phyloP scores from a whole-genome alignment of 2,329 filamentous ascomycete genomes.

The Chrysosporium queenslandicum region DNA sequence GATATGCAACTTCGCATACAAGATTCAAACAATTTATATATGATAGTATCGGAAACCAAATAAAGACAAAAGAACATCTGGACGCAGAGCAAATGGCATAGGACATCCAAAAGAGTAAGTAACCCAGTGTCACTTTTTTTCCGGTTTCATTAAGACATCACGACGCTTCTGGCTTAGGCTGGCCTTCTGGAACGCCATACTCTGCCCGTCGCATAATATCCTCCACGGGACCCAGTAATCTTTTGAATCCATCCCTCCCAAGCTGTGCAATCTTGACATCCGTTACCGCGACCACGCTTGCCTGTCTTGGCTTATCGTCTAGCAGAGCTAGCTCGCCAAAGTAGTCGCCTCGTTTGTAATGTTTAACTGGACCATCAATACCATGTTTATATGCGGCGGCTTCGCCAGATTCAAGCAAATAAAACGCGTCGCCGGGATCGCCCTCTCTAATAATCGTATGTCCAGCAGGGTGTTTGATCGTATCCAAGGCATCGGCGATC shows the following conservation, averaged over 20 bases:
- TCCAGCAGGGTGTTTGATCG: conserved; percentile 69
- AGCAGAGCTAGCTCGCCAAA: conserved; percentile 92
- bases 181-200: conserved; percentile 22
- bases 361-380: conserved; percentile 58
- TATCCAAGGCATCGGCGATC: conserved; percentile 92
- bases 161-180: conserved; percentile 1
- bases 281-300: conserved; percentile 71
- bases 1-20: not conserved
- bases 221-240: conserved; percentile 83
- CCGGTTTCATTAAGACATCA: too few relatives aligned
- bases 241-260: conserved; percentile 89
- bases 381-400: conserved; percentile 80
- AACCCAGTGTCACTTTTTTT: not conserved
- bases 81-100: not conserved
- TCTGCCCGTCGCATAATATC: conserved; percentile 73
- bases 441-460: conserved; percentile 84
- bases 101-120: not conserved
- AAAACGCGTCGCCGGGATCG: conserved; percentile 85
- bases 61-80: not conserved
- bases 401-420: conserved; percentile 75
- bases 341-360: conserved; percentile 86
- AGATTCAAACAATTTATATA: not conserved
- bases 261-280: conserved; percentile 89
- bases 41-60: not conserved
- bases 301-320: conserved; percentile 86